Percentiles rank a stretch among this genome's conserved stretches.
Conservation (phyloP, 164 flowering plant genomes). For the Tinospora cordifolia region DNA sequence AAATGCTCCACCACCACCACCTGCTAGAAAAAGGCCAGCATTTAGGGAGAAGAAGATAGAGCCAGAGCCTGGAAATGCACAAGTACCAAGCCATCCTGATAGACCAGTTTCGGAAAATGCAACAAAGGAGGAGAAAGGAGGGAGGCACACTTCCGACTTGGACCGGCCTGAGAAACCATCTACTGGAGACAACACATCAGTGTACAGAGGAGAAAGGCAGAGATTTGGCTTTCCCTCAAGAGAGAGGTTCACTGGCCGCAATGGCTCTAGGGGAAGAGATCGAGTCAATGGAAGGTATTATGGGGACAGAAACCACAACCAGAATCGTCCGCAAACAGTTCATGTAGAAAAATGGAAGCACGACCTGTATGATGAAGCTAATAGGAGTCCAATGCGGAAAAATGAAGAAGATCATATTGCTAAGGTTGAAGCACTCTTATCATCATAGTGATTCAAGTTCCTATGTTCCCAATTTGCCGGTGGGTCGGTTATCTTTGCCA, state of each 20-base stretch:
- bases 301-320: constrained; percentile 27
- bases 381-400: constrained; percentile 57
- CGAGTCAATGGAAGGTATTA: constrained; percentile 38
- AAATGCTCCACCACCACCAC: constrained; percentile 37
- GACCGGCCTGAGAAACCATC: constrained; percentile 37
- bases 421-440: constrained; percentile 78
- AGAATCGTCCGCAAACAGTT: constrained; percentile 24
- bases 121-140: constrained; percentile 39
- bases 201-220: constrained; percentile 27
- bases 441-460: constrained; percentile 25
- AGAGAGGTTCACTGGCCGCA: constrained; percentile 35
- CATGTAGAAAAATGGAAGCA: constrained; percentile 88
- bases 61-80: constrained; percentile 29
- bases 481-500: not conserved
- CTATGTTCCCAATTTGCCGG: not conserved
- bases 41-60: constrained; percentile 73
- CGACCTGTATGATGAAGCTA: constrained; percentile 74
- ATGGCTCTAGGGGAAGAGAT: constrained; percentile 46
- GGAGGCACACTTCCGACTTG: constrained; percentile 21
- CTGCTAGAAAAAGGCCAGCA: constrained; percentile 67
- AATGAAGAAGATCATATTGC: constrained; percentile 92
- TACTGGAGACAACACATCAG: constrained; percentile 24
- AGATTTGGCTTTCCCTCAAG: constrained; percentile 31
- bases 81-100: constrained; percentile 21
- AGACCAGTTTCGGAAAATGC: constrained; percentile 19